Conservation (phyloP, 345 rosid species). For the Arabidopsis arenosa region DNA sequence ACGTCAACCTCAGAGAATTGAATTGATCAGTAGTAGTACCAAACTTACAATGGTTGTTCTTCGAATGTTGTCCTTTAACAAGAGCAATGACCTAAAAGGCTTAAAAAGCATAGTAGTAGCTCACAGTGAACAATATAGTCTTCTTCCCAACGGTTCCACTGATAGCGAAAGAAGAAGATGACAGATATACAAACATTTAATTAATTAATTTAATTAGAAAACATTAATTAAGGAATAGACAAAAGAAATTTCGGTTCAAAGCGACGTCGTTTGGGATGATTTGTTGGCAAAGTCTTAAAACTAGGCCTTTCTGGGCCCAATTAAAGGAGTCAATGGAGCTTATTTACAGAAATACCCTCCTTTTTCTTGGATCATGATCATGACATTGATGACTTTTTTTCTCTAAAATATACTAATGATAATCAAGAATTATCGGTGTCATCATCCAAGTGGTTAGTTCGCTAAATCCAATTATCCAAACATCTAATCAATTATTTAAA, state of each 20-base stretch:
- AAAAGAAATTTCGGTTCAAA: not conserved
- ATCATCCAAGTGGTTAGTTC: constrained; percentile 38
- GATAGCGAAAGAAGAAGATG: constrained; percentile 31
- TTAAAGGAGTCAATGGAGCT: constrained; percentile 9
- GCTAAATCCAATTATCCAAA: constrained; percentile 26
- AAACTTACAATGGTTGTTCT: constrained; percentile 5
- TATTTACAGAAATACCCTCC: constrained; percentile 24
- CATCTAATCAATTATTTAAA: constrained; percentile 7
- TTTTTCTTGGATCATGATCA: not conserved
- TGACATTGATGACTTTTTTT: not conserved
- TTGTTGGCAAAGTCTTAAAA: constrained; percentile 19
- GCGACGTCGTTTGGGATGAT: constrained; percentile 28
- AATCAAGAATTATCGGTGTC: constrained; percentile 22
- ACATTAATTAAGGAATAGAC: not conserved
- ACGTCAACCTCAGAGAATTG: constrained; percentile 38
- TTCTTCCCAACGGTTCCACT: constrained; percentile 47
- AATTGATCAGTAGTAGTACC: constrained; percentile 13
- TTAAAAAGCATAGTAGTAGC: constrained; percentile 15
- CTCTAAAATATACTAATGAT: not conserved
- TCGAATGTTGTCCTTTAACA: constrained; percentile 29
- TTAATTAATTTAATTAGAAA: too few species aligned
- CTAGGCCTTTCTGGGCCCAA: constrained; percentile 36
- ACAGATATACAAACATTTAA: not conserved
- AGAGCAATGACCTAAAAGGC: constrained; percentile 27
- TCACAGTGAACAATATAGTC: not conserved